Evolutionary conservation across 2,329 filamentous ascomycete species (phyloP).

Genomic region (Ophiocordyceps camponoti-saundersi): DNA sequence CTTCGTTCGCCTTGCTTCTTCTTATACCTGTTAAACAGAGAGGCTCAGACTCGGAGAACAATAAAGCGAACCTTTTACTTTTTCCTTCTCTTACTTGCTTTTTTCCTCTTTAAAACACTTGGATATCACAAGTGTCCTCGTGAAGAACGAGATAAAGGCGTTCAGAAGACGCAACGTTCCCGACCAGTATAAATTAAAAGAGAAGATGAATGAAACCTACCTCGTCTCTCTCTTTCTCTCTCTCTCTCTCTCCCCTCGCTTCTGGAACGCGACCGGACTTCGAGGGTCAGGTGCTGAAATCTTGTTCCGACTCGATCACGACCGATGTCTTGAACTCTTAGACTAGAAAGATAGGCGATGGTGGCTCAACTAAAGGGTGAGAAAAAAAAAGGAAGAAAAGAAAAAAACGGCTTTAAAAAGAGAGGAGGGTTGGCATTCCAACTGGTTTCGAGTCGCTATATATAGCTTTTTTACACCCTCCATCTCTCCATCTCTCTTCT

Average conservation of each 20-base stretch:
- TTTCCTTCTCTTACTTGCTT: background rate
- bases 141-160: too few relatives aligned
- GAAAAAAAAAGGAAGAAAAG: background rate
- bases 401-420: too few relatives aligned
- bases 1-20: too few relatives aligned
- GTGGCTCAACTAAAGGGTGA: too few relatives aligned
- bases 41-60: too few relatives aligned
- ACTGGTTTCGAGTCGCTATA: background rate
- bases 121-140: too few relatives aligned
- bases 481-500: too few relatives aligned
- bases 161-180: background rate
- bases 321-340: background rate
- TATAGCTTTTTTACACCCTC: too few relatives aligned
- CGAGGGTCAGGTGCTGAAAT: background rate
- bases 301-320: background rate
- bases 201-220: too few relatives aligned
- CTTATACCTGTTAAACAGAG: background rate
- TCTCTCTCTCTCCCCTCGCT: background rate
- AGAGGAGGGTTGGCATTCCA: background rate
- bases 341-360: background rate
- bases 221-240: too few relatives aligned
- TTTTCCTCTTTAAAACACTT: background rate
- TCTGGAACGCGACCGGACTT: background rate
- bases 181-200: background rate
- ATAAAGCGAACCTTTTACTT: background rate